These are phyloP conservation scores for Colletotrichum higginsianum DNA, from an alignment of 2,329 filamentous ascomycete species.

Conservation along the genomic window DNA sequence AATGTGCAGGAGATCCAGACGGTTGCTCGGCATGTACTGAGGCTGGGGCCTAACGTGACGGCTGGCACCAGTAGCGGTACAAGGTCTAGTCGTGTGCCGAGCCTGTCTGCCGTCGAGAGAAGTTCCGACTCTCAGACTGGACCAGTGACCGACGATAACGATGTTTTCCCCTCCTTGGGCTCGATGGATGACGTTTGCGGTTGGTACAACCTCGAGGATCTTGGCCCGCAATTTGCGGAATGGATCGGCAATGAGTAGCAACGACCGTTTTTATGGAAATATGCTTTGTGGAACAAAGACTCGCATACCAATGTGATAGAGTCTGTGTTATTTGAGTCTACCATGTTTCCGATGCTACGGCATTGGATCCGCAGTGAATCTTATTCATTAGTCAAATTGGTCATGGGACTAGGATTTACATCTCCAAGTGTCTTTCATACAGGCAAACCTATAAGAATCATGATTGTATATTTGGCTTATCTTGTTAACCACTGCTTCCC, in stretches of 20 bases:
- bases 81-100: background rate
- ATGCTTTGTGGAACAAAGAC: no score
- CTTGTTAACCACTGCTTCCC: no score
- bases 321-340: background rate
- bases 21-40: constrained; percentile 53
- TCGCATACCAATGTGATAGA: no score
- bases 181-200: constrained; percentile 35
- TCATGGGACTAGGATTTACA: no score
- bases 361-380: no score
- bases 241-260: constrained; percentile 13
- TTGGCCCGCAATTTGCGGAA: constrained; percentile 12
- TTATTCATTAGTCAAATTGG: no score
- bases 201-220: constrained; percentile 15
- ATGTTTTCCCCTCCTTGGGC: background rate
- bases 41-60: background rate
- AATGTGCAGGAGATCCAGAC: constrained; percentile 57
- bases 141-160: background rate
- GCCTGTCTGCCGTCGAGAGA: background rate
- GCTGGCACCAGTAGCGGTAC: no score
- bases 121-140: background rate
- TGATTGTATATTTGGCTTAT: no score
- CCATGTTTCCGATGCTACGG: no score
- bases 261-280: background rate
- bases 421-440: no score
- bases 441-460: no score